Conservation (phyloP, 306 rosid species). For the Lotus japonicus region DNA sequence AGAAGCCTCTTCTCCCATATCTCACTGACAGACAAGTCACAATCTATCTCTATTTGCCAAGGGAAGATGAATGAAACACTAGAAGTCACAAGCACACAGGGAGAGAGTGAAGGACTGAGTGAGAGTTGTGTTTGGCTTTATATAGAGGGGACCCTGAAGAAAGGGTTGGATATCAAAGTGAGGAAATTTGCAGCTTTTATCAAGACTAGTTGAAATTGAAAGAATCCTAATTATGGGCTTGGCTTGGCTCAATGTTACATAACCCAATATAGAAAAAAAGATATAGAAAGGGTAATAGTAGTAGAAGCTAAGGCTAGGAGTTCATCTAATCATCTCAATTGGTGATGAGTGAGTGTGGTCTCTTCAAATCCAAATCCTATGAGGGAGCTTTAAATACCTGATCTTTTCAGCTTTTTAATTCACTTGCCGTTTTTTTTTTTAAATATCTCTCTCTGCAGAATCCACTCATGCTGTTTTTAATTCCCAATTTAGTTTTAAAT, state of each 20-base stretch:
- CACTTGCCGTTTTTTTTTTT: background rate
- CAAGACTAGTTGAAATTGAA: too few species aligned
- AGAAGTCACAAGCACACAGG: too few species aligned
- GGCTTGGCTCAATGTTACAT: too few species aligned
- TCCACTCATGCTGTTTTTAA: slow-evolving; percentile 11
- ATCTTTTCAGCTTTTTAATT: slow-evolving; percentile 23
- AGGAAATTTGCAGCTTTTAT: slow-evolving; percentile 24
- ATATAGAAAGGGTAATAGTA: background rate
- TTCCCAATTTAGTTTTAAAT: background rate
- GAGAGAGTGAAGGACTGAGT: too few species aligned
- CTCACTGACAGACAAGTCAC: background rate
- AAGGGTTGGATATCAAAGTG: background rate
- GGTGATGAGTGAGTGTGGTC: too few species aligned
- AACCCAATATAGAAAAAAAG: background rate
- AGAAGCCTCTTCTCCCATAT: slow-evolving; percentile 14
- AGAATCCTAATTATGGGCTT: too few species aligned
- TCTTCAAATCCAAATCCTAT: slow-evolving; percentile 24
- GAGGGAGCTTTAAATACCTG: slow-evolving; percentile 36
- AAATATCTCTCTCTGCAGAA: slow-evolving; percentile 3
- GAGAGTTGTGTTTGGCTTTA: background rate
- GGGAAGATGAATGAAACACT: background rate
- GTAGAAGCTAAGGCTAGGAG: slow-evolving; percentile 11
- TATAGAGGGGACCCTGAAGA: background rate
- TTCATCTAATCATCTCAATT: slow-evolving; percentile 11
- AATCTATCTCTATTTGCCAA: too few species aligned